phyloP scores from a whole-genome alignment of 208 protist species.

The Entamoeba dispar region DNA sequence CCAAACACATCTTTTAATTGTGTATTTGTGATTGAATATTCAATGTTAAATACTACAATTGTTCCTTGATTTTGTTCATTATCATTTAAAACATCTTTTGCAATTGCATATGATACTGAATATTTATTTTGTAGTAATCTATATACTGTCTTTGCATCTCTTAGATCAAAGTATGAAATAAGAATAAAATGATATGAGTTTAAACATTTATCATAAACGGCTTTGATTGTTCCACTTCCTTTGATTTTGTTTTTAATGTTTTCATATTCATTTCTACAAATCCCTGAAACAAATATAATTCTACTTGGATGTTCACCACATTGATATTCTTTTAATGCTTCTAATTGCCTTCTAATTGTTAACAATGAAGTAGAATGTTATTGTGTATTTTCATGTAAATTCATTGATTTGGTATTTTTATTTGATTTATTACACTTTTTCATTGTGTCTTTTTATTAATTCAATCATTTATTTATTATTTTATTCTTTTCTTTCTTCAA shows the following conservation, averaged over 20 bases:
- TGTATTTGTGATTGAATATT: constrained; percentile 23
- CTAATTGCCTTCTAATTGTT: background rate
- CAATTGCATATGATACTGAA: background rate
- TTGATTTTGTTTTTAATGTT: background rate
- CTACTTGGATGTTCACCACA: background rate
- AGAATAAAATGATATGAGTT: background rate
- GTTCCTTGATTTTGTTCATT: constrained; percentile 40
- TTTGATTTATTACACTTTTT: no score
- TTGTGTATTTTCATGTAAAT: no score
- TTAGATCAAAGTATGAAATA: background rate
- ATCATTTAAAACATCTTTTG: background rate
- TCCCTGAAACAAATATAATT: background rate
- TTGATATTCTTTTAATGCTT: background rate
- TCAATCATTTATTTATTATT: no score
- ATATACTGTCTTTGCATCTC: background rate
- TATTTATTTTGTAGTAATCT: background rate
- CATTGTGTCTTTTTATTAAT: no score
- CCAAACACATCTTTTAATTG: constrained; percentile 30
- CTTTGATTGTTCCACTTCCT: background rate
- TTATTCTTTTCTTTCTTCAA: no score
- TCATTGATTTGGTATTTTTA: no score
- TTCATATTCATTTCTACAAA: background rate
- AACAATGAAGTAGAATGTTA: no score
- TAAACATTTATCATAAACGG: background rate
- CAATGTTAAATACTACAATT: constrained; percentile 45